phyloP scores from a whole-genome alignment of 2,329 filamentous ascomycete species.

The Mollisiaceae sp. region DNA sequence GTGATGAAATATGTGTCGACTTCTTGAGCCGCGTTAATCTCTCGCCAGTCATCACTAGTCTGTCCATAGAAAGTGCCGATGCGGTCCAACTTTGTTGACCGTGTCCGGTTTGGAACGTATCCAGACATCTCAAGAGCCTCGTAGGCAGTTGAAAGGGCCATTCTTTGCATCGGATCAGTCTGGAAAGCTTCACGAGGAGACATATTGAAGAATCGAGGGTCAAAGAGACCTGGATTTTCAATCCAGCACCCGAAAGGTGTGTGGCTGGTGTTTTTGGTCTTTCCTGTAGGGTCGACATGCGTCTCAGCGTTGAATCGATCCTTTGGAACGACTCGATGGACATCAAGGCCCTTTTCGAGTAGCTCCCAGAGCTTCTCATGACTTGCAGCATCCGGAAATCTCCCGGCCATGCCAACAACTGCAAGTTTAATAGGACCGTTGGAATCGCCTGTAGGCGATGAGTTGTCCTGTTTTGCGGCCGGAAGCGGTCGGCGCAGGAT shows the following conservation, averaged over 20 bases:
- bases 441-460: constrained; percentile 40
- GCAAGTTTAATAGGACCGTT: constrained; percentile 71
- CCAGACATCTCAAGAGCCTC: constrained; percentile 84
- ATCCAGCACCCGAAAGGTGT: constrained; percentile 76
- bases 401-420: constrained; percentile 82
- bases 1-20: constrained; percentile 43
- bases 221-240: constrained; percentile 77
- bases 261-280: constrained; percentile 76
- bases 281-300: constrained; percentile 74
- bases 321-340: constrained; percentile 66
- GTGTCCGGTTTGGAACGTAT: constrained; percentile 57
- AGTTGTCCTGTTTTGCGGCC: constrained; percentile 34
- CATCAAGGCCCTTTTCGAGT: constrained; percentile 75
- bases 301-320: constrained; percentile 77
- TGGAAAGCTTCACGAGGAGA: constrained; percentile 80
- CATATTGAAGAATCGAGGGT: constrained; percentile 88
- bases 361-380: constrained; percentile 78
- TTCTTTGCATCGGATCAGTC: constrained; percentile 80
- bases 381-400: constrained; percentile 75
- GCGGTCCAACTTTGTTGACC: constrained; percentile 49
- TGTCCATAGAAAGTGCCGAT: constrained; percentile 43
- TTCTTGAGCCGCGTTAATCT: constrained; percentile 42
- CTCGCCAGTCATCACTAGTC: constrained; percentile 42
- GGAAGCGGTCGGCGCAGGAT: constrained; percentile 46
- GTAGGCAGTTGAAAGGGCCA: constrained; percentile 77